A percentile compares a stretch with the other conserved stretches of the same genome.
phyloP scores from a whole-genome alignment of 495 filamentous ascomycete species.

The Cercophora newfieldiana region DNA sequence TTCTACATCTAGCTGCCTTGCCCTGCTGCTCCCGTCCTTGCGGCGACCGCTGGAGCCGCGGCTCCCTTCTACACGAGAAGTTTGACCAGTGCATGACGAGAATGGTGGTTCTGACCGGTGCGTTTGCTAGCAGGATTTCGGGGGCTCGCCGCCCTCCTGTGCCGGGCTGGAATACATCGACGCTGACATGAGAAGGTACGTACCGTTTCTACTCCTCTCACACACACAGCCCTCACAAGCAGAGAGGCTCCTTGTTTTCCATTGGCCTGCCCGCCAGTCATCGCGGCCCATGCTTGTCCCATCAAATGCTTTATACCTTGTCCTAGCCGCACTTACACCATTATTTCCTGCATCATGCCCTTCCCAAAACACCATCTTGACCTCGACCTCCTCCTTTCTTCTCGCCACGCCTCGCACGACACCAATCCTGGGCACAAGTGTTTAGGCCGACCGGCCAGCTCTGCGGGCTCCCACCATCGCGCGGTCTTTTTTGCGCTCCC shows the following conservation, averaged over 20 bases:
- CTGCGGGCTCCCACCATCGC: not conserved
- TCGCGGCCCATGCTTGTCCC: slow-evolving; percentile 3
- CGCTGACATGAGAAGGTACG: slow-evolving; percentile 50
- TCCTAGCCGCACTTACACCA: slow-evolving; percentile 29
- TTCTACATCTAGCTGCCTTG: not conserved
- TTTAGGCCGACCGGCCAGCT: slow-evolving; percentile 7
- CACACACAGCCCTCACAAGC: not conserved
- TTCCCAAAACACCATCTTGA: slow-evolving; percentile 19
- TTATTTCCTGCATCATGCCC: slow-evolving; percentile 31
- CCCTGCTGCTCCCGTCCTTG: slow-evolving; percentile 1
- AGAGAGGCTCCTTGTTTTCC: not conserved
- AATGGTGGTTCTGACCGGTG: slow-evolving; percentile 30
- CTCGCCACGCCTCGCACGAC: slow-evolving; percentile 6
- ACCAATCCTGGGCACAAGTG: not conserved
- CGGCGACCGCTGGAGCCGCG: slow-evolving; percentile 14
- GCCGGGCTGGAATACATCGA: slow-evolving; percentile 52
- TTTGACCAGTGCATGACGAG: not conserved
- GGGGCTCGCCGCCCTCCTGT: slow-evolving; percentile 48
- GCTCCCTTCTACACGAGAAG: not conserved
- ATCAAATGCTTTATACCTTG: slow-evolving; percentile 16
- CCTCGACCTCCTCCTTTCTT: slow-evolving; percentile 6
- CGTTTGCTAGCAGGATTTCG: slow-evolving; percentile 46
- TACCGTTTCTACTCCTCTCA: slow-evolving; percentile 15
- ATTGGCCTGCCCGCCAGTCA: slow-evolving; percentile 5
- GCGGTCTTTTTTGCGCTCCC: slow-evolving; percentile 4